Percentiles rank a stretch among this genome's conserved stretches.
phyloP scores from a whole-genome alignment of 2,329 filamentous ascomycete genomes.

The Penicillium digitatum region DNA sequence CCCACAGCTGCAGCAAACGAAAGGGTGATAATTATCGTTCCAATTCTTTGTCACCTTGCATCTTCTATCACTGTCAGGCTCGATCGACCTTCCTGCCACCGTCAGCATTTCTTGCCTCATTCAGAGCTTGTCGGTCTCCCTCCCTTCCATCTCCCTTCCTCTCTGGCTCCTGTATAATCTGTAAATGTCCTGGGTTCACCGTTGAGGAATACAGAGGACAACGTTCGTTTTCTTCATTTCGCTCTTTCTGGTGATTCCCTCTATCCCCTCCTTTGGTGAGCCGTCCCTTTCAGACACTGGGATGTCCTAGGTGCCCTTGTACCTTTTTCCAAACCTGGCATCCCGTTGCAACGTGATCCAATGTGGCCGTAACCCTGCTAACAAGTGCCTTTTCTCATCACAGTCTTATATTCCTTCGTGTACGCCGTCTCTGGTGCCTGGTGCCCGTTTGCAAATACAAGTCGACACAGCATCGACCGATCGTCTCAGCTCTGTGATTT shows the following conservation, averaged over 20 bases:
- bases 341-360: neutral
- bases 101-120: slow-evolving; percentile 26
- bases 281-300: slow-evolving; percentile 2
- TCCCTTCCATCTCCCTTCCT: slow-evolving; percentile 26
- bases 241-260: slow-evolving; percentile 18
- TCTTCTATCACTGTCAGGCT: slow-evolving; percentile 19
- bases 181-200: slow-evolving; percentile 29
- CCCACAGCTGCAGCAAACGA: slow-evolving; percentile 32
- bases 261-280: slow-evolving; percentile 25
- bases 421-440: slow-evolving; percentile 30
- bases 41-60: slow-evolving; percentile 37
- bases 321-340: neutral
- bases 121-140: slow-evolving; percentile 16
- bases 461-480: slow-evolving; percentile 18
- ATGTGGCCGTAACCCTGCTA: slow-evolving; percentile 10
- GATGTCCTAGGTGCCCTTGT: neutral
- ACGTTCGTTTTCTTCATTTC: slow-evolving; percentile 14
- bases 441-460: slow-evolving; percentile 32
- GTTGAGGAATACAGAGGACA: slow-evolving; percentile 19
- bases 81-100: slow-evolving; percentile 18
- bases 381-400: slow-evolving; percentile 12
- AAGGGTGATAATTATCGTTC: slow-evolving; percentile 27
- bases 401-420: slow-evolving; percentile 28
- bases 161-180: slow-evolving; percentile 29
- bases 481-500: slow-evolving; percentile 20